Evolutionary conservation across 2,329 filamentous ascomycete genomes (phyloP).

Genomic region (Nemania diffusa): DNA sequence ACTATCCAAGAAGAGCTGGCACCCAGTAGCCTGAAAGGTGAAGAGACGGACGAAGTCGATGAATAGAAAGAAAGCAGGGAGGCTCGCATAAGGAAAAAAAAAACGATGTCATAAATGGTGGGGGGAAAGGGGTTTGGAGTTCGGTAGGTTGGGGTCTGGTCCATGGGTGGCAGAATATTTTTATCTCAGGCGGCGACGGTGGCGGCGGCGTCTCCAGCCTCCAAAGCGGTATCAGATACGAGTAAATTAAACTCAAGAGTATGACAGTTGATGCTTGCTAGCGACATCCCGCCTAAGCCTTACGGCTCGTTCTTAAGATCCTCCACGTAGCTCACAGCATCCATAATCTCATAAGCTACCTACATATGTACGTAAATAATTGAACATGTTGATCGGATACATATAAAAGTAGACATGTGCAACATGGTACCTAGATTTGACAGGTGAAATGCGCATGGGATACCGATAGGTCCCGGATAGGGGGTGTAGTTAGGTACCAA

Average conservation of each 20-base stretch:
- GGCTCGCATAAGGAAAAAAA: constrained; percentile 25
- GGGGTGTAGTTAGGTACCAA: not conserved
- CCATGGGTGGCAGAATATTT: constrained; percentile 19
- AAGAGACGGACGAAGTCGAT: constrained; percentile 47
- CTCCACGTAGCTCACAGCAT: constrained; percentile 4
- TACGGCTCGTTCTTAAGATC: not conserved
- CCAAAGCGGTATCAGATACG: constrained; percentile 2
- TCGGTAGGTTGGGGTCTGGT: constrained; percentile 18
- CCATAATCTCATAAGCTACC: not conserved
- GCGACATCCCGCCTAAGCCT: not conserved
- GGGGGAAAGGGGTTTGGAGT: constrained; percentile 29
- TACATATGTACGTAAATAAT: not conserved
- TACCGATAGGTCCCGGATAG: not conserved
- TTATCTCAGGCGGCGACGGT: constrained; percentile 1
- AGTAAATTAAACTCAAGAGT: constrained; percentile 6
- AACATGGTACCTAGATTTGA: too few species aligned
- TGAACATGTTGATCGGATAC: not conserved
- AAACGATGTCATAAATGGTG: constrained; percentile 17
- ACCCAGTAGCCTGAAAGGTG: constrained; percentile 45
- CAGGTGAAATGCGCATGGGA: not conserved
- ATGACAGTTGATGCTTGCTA: not conserved
- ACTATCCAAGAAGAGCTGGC: constrained; percentile 56
- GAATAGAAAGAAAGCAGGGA: constrained; percentile 37
- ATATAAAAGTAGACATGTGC: too few species aligned
- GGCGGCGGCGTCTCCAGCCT: not conserved